These are phyloP conservation scores for Ustilago vetiveriae DNA, from an alignment of 1,284 basidiomycete genomes.

Conservation along the genomic window DNA sequence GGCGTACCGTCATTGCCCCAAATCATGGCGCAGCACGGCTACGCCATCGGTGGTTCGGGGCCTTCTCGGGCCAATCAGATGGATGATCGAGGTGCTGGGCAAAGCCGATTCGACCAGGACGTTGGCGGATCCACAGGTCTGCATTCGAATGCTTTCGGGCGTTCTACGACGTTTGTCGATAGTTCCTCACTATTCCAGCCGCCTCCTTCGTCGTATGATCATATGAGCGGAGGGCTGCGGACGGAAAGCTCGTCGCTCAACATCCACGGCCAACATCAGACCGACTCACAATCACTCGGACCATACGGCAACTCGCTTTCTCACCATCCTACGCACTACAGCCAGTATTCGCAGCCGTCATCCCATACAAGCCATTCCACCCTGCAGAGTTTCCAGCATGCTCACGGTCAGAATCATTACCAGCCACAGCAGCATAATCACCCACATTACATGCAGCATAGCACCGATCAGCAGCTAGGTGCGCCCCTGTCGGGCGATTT, in stretches of 20 bases:
- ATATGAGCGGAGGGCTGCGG: constrained; percentile 2
- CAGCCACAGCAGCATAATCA: constrained; percentile 7
- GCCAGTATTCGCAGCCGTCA: constrained; percentile 4
- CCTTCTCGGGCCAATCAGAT: constrained; percentile 19
- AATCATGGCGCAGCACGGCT: constrained; percentile 27
- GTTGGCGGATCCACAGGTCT: neutral
- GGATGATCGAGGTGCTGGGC: constrained; percentile 14
- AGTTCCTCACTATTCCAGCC: constrained; percentile 10
- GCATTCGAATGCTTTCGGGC: constrained; percentile 9
- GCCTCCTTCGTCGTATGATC: constrained; percentile 22
- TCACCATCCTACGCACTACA: constrained; percentile 10
- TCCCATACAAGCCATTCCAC: constrained; percentile 10
- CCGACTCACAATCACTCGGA: neutral
- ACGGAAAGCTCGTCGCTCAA: constrained; percentile 4
- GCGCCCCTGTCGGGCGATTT: constrained; percentile 20
- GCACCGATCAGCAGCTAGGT: constrained; percentile 7
- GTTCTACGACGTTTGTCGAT: constrained; percentile 12
- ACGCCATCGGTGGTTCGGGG: constrained; percentile 13
- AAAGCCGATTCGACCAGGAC: constrained; percentile 10
- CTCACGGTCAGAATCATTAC: neutral
- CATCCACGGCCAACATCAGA: constrained; percentile 4
- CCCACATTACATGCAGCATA: constrained; percentile 10
- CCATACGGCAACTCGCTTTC: constrained; percentile 3
- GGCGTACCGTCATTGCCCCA: neutral
- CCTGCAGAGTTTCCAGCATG: neutral